phyloP scores from a whole-genome alignment of 495 filamentous ascomycete genomes.

The Xanthoparmelia taractica region DNA sequence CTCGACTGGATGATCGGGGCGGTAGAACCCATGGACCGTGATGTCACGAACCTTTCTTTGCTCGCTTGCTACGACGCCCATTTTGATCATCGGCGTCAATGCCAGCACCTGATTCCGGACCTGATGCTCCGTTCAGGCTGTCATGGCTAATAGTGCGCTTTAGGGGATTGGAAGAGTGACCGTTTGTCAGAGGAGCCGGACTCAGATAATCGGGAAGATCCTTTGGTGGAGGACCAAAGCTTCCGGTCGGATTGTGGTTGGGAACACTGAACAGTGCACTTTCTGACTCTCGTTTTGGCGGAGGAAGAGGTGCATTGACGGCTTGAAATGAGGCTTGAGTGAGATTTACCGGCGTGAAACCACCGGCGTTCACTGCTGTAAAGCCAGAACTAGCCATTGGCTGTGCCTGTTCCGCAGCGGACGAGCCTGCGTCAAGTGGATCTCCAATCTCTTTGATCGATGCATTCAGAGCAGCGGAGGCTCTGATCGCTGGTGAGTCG shows the following conservation, averaged over 20 bases:
- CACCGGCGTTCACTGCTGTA: conserved; percentile 67
- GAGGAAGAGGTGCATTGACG: conserved; percentile 37
- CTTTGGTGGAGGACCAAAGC: conserved; percentile 40
- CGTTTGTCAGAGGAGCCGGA: conserved; percentile 49
- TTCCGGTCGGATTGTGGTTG: conserved; percentile 5
- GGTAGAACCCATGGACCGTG: background rate
- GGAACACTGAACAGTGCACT: conserved; percentile 45
- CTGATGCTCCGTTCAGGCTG: conserved; percentile 48
- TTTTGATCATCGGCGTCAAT: conserved; percentile 60
- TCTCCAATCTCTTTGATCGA: conserved; percentile 52
- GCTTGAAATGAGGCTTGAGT: conserved; percentile 49
- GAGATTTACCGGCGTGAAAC: conserved; percentile 73
- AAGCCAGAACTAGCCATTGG: conserved; percentile 59
- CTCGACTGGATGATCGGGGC: no score
- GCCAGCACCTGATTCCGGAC: conserved; percentile 48
- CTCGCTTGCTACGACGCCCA: conserved; percentile 81
- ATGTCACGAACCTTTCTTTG: conserved; percentile 72
- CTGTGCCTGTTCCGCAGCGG: conserved; percentile 47
- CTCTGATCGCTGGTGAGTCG: conserved; percentile 63
- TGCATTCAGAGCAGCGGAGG: conserved; percentile 59
- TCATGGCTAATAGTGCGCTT: conserved; percentile 84
- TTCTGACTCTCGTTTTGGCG: conserved; percentile 45
- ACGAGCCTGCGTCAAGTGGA: conserved; percentile 34
- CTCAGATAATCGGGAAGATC: conserved; percentile 53
- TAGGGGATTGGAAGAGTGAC: conserved; percentile 49